phyloP scores from a whole-genome alignment of 192 early-diverging fungal species.

The Gorgonomyces haynaldii region DNA sequence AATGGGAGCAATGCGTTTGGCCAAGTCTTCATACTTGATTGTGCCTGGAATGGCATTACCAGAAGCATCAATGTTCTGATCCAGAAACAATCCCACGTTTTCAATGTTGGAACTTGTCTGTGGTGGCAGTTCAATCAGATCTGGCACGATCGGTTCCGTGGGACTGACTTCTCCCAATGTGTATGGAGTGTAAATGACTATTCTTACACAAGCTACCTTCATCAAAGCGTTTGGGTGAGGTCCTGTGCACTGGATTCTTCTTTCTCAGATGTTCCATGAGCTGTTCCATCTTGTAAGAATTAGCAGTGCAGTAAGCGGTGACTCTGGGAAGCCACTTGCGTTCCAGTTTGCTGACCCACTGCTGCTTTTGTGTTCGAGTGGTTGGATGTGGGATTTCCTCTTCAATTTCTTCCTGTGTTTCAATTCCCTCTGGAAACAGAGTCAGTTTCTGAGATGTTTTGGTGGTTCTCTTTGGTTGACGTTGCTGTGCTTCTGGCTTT shows the following conservation, averaged over 20 bases:
- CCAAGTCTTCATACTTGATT: conserved; percentile 13
- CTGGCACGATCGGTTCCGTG: neutral
- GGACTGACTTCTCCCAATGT: neutral
- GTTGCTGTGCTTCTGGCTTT: neutral
- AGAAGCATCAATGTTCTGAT: conserved; percentile 21
- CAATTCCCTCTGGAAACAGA: conserved; percentile 68
- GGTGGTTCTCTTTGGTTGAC: conserved; percentile 51
- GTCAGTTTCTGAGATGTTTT: conserved; percentile 88
- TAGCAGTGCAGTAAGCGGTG: conserved; percentile 67
- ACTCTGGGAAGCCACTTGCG: conserved; percentile 46
- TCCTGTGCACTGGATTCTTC: conserved; percentile 18
- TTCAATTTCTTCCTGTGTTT: neutral
- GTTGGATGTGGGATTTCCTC: conserved; percentile 19
- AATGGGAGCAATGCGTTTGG: conserved; percentile 25
- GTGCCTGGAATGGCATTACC: conserved; percentile 15
- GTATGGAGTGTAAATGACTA: conserved; percentile 19
- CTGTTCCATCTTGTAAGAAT: conserved; percentile 39
- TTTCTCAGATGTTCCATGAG: conserved; percentile 42
- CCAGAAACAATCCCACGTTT: conserved; percentile 14
- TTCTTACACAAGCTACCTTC: conserved; percentile 16
- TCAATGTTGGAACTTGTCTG: neutral
- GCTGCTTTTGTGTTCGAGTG: conserved; percentile 22
- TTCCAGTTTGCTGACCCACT: conserved; percentile 59
- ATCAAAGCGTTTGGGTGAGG: conserved; percentile 30
- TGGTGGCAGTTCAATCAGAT: neutral